Conservation (phyloP, 805 yeast genomes). For the Saturnispora bothae region DNA sequence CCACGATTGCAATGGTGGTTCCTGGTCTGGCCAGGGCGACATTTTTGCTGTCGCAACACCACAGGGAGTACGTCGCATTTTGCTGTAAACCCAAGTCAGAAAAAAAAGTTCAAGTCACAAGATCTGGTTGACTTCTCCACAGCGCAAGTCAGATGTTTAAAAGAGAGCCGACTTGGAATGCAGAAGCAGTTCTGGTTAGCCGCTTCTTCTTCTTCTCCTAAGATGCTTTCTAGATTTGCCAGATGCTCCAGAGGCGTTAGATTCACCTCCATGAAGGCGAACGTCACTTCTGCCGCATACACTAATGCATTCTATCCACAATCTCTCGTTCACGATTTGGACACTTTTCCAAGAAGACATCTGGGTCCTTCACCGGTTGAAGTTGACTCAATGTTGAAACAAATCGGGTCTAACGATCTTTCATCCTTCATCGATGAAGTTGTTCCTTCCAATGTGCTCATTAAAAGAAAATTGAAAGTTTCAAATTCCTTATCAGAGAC, state of each 20-base stretch:
- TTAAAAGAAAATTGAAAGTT: constrained; percentile 55
- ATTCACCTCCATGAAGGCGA: constrained; percentile 27
- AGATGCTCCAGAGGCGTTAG: constrained; percentile 1
- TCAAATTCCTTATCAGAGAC: constrained; percentile 70
- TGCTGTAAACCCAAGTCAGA: background rate
- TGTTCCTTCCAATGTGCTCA: constrained; percentile 67
- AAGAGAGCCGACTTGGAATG: no score
- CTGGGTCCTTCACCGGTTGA: constrained; percentile 68
- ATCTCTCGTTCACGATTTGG: constrained; percentile 32
- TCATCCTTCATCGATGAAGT: constrained; percentile 62
- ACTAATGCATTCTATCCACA: constrained; percentile 36
- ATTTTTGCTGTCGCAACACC: constrained; percentile 4
- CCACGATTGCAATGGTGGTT: constrained; percentile 2
- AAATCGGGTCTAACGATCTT: constrained; percentile 56
- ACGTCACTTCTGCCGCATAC: constrained; percentile 47
- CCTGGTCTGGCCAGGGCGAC: constrained; percentile 6
- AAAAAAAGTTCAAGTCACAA: background rate
- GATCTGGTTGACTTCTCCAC: background rate
- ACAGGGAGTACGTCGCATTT: constrained; percentile 6
- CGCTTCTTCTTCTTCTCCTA: background rate
- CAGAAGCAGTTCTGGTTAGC: no score
- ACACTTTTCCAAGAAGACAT: constrained; percentile 85
- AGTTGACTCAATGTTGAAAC: constrained; percentile 52
- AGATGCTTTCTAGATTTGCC: constrained; percentile 7
- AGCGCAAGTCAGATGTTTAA: background rate